Evolutionary conservation across 176 grass and related monocot genomes (phyloP).

Genomic region (Poa pratensis): DNA sequence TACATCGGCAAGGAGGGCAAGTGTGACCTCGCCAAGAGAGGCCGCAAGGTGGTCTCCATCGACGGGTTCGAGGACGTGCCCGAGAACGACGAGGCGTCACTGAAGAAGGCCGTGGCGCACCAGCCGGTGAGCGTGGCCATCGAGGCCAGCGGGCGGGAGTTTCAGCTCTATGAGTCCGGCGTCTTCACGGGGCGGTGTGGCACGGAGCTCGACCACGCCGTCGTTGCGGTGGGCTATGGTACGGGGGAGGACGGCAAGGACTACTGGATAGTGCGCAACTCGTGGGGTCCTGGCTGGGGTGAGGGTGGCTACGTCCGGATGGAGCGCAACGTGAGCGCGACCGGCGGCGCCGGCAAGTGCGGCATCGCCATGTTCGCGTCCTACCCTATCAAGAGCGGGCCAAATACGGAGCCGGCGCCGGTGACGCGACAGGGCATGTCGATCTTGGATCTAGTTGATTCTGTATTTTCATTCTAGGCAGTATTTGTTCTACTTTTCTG

Average conservation of each 20-base stretch:
- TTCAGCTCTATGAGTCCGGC: not conserved
- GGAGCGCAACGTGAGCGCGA: slow-evolving; percentile 46
- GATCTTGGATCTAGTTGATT: not conserved
- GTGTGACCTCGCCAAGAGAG: slow-evolving; percentile 11
- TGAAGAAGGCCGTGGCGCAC: slow-evolving; percentile 22
- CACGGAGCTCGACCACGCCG: slow-evolving; percentile 62
- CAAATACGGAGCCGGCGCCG: slow-evolving; percentile 49
- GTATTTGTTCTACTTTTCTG: too few species aligned
- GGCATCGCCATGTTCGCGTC: slow-evolving; percentile 68
- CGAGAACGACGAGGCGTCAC: not conserved
- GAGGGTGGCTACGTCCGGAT: slow-evolving; percentile 65
- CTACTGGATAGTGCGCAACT: slow-evolving; percentile 78
- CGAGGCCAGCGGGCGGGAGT: slow-evolving; percentile 13
- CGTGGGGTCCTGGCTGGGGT: slow-evolving; percentile 66
- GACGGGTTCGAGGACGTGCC: slow-evolving; percentile 13
- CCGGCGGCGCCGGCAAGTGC: slow-evolving; percentile 55
- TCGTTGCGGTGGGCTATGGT: slow-evolving; percentile 60
- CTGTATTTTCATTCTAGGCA: not conserved
- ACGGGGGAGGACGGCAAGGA: slow-evolving; percentile 33
- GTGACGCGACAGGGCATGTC: slow-evolving; percentile 20
- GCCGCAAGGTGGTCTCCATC: not conserved
- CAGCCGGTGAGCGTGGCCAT: slow-evolving; percentile 15
- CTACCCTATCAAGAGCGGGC: slow-evolving; percentile 57
- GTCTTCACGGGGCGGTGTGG: slow-evolving; percentile 30
- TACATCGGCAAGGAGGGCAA: not conserved